These are phyloP conservation scores for Picochlorum sp. DNA, from an alignment of 139 green algal species.

Conservation along the genomic window DNA sequence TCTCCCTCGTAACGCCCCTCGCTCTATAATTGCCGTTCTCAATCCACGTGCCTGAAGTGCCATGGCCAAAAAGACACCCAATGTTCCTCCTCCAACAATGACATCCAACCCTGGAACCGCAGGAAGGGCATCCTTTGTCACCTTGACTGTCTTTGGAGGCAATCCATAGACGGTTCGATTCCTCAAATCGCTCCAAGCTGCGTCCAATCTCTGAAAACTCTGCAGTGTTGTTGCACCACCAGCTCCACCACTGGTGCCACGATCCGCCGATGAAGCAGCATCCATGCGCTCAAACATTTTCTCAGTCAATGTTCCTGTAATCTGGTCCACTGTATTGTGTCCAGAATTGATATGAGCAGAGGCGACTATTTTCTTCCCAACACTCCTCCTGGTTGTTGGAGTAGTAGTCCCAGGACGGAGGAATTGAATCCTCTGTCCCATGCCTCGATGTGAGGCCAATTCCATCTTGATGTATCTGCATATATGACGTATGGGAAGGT, in stretches of 20 bases:
- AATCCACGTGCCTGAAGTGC: conserved; percentile 60
- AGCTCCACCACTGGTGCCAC: conserved; percentile 43
- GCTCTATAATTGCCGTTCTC: conserved; percentile 83
- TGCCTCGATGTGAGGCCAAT: too few relatives aligned
- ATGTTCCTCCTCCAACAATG: conserved; percentile 81
- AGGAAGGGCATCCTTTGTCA: conserved; percentile 8
- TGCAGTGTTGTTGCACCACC: conserved; percentile 61
- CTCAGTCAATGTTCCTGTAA: not conserved
- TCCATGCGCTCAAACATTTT: not conserved
- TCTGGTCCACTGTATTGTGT: not conserved
- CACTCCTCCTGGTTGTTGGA: too few relatives aligned
- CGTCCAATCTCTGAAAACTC: conserved; percentile 59
- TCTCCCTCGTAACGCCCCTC: conserved; percentile 61
- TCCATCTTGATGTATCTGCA: too few relatives aligned
- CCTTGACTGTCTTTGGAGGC: conserved; percentile 47
- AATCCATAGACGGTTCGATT: conserved; percentile 30
- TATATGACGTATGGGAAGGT: too few relatives aligned
- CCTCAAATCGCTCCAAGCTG: conserved; percentile 53
- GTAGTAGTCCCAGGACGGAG: too few relatives aligned
- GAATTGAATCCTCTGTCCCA: too few relatives aligned
- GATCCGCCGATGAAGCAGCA: not conserved
- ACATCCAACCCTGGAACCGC: conserved; percentile 25
- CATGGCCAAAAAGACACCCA: conserved; percentile 77
- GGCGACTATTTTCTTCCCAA: not conserved
- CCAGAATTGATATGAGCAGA: not conserved